These are phyloP conservation scores for Epichloe typhina DNA, from an alignment of 2,329 filamentous ascomycete genomes.

Conservation along the genomic window DNA sequence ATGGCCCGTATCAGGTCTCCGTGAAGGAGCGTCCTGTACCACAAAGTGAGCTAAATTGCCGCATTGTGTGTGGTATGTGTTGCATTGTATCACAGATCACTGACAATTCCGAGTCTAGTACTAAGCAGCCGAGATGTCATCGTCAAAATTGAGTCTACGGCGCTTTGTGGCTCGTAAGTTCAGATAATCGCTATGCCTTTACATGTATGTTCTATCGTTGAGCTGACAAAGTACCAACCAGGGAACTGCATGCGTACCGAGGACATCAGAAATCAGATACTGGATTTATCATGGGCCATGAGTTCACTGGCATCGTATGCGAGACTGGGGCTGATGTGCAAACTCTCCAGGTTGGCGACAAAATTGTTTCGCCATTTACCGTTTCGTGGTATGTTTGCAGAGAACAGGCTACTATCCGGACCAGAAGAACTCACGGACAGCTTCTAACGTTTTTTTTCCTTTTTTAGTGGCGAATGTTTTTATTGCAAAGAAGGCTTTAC, in stretches of 20 bases:
- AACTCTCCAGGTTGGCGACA: conserved; percentile 59
- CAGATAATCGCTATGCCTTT: background rate
- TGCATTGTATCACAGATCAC: background rate
- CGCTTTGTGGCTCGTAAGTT: conserved; percentile 73
- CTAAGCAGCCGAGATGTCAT: conserved; percentile 62
- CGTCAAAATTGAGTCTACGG: conserved; percentile 70
- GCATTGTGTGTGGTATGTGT: background rate
- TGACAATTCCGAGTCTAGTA: conserved; percentile 28
- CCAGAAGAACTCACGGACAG: background rate
- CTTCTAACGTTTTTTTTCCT: background rate
- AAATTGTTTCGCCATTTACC: conserved; percentile 74
- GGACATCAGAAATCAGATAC: conserved; percentile 61
- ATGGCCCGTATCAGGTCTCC: conserved; percentile 60
- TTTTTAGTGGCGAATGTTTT: conserved; percentile 49
- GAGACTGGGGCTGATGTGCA: conserved; percentile 55
- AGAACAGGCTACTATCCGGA: background rate
- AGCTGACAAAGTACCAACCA: conserved; percentile 19
- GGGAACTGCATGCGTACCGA: conserved; percentile 76
- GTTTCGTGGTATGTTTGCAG: conserved; percentile 49
- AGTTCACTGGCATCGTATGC: conserved; percentile 68
- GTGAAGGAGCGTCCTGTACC: conserved; percentile 73
- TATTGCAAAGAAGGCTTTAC: conserved; percentile 70
- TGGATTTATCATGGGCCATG: conserved; percentile 63
- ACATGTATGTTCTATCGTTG: background rate
- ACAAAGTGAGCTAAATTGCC: conserved; percentile 25